Percentiles rank a stretch among this genome's conserved stretches.
phyloP scores from a whole-genome alignment of 2,329 filamentous ascomycete species.

The Calonectria pteridis region DNA sequence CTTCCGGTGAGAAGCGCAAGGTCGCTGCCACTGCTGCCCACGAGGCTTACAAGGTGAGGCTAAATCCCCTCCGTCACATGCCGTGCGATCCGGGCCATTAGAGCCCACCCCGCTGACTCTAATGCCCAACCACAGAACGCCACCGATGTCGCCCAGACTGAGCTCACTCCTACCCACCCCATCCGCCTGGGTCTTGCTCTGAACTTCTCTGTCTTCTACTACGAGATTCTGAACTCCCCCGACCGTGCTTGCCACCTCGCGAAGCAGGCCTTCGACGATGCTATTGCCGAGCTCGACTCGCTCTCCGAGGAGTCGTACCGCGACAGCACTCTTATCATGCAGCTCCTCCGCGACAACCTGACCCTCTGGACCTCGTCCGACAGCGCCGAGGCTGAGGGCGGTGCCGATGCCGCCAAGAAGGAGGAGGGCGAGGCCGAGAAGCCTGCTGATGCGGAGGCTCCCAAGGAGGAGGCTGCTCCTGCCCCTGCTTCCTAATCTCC shows the following conservation, averaged over 20 bases:
- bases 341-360: conserved; percentile 97
- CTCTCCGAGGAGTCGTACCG: conserved; percentile 98
- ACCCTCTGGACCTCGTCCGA: conserved; percentile 98
- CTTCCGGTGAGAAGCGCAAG: conserved; percentile 93
- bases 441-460: conserved; percentile 56
- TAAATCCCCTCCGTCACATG: conserved; percentile 41
- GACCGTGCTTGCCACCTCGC: conserved; percentile 98
- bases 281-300: conserved; percentile 98
- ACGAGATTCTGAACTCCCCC: conserved; percentile 98
- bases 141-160: conserved; percentile 97
- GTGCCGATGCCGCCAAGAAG: conserved; percentile 70
- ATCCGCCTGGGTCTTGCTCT: conserved; percentile 97
- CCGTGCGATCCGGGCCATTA: conserved; percentile 42
- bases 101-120: conserved; percentile 31
- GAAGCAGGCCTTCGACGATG: conserved; percentile 99
- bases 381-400: conserved; percentile 80
- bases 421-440: conserved; percentile 66
- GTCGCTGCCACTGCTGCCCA: conserved; percentile 86
- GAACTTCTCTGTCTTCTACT: conserved; percentile 99
- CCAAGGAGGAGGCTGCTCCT: conserved; percentile 59
- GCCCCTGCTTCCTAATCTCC: conserved; percentile 66
- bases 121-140: conserved; percentile 74
- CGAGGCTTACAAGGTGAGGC: conserved; percentile 94
- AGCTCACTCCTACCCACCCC: conserved; percentile 96
- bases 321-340: conserved; percentile 99